phyloP scores from a whole-genome alignment of 2,329 filamentous ascomycete species.

The Aspergillus neoniger region DNA sequence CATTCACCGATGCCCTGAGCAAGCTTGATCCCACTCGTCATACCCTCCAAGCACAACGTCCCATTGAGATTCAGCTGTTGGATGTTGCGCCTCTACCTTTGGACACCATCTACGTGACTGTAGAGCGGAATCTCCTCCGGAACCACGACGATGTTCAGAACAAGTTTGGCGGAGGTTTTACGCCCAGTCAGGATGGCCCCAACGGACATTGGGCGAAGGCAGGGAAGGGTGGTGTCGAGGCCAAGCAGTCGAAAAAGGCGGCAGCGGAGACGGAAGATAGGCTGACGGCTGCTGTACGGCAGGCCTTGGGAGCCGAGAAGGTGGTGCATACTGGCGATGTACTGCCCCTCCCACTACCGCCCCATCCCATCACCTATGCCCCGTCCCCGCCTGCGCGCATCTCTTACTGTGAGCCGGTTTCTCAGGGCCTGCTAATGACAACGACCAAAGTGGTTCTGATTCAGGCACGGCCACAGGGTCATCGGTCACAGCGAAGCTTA shows the following conservation, averaged over 20 bases:
- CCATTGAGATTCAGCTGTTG: slow-evolving; percentile 80
- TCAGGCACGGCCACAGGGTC: slow-evolving; percentile 52
- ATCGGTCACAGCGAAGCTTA: slow-evolving; percentile 45
- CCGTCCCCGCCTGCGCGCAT: slow-evolving; percentile 83
- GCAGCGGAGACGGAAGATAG: slow-evolving; percentile 55
- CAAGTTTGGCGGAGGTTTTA: slow-evolving; percentile 71
- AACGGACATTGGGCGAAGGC: slow-evolving; percentile 44
- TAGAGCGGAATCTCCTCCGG: slow-evolving; percentile 78
- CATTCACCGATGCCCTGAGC: slow-evolving; percentile 73
- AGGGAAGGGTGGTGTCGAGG: slow-evolving; percentile 30
- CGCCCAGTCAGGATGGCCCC: slow-evolving; percentile 31
- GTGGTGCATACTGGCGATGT: slow-evolving; percentile 84
- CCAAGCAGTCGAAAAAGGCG: slow-evolving; percentile 37
- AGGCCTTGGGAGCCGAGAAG: slow-evolving; percentile 70
- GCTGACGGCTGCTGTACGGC: slow-evolving; percentile 67
- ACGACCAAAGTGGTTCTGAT: slow-evolving; percentile 79
- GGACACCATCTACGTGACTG: slow-evolving; percentile 81
- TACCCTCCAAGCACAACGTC: slow-evolving; percentile 68
- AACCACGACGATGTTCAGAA: slow-evolving; percentile 81
- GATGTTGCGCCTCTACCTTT: slow-evolving; percentile 78
- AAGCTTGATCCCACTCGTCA: slow-evolving; percentile 74
- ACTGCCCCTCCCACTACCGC: slow-evolving; percentile 71
- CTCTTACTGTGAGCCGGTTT: slow-evolving; percentile 89
- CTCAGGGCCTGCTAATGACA: slow-evolving; percentile 77
- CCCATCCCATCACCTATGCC: slow-evolving; percentile 84